Evolutionary conservation across 805 yeast species (phyloP), one percentile per base, ranked within the genome.

Genomic region (Candida ovalis): DNA sequence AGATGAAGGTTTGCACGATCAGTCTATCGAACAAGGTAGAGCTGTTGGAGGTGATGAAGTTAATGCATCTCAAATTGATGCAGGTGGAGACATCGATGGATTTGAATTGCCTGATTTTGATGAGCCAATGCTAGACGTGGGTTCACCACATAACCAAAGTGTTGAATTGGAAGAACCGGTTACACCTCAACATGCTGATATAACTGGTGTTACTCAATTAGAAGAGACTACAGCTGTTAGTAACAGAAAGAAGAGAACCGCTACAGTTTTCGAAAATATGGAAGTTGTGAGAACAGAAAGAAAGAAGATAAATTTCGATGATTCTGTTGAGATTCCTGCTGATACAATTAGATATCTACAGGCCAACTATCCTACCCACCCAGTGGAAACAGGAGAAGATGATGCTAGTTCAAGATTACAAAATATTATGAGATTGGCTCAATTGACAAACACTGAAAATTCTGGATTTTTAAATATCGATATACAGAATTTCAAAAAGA

Each of bases 21-120:
- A 57, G 40, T 78, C 84, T 5, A 70, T 80, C 35, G 87, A 81
- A 63, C 61, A 74, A 13, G 84, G 84, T 2, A 73, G 86, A 65
- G 74, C 66, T 18, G 64, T 49, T n/a, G 64, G 10, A 7, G 28
- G 54, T 38, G 62, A 56, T 40, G 59, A 50, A 6, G 56, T 54
- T 12, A 54, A 59, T 42, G 50, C 50, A 3, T 60, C 64, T 23
- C 44, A 35, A 8, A 17, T 43, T 36, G 71, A 15, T 15, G 33
- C 18, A 67, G 40, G 44, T 15, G 48, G 30, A 41, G 33, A 23
- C 39, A 77, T 69, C 40, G 70, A 68, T 32, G 77, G 76, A 23
- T 66, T 77, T 40, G 80, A 76, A 22, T 61, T 65, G 23, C 91
- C 68, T 3, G 66, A 64, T 32, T 59, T 62, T 38, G 54, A 55